A percentile compares a stretch with the other conserved stretches of the same genome.
phyloP scores from a whole-genome alignment of 371 early-diverging fungal species.

The Mortierella sp. region DNA sequence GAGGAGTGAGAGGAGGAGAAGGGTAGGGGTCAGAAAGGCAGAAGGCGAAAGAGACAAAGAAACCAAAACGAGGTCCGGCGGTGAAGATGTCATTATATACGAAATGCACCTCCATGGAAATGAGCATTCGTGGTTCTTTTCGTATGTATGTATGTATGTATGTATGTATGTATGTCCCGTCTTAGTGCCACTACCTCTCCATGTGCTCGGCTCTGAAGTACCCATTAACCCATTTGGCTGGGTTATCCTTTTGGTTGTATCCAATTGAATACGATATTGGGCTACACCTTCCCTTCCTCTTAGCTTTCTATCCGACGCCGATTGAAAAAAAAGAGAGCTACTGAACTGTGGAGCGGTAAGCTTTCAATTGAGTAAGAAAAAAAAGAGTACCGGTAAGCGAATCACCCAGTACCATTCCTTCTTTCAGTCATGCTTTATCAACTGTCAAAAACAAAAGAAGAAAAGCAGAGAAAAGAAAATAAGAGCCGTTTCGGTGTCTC shows the following conservation, averaged over 20 bases:
- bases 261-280: background rate
- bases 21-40: constrained; percentile 5
- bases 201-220: constrained; percentile 13
- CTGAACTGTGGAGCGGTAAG: constrained; percentile 29
- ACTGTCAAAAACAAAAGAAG: background rate
- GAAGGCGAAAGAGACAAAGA: constrained; percentile 23
- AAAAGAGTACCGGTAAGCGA: background rate
- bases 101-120: background rate
- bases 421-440: background rate
- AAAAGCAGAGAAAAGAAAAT: background rate
- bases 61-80: background rate
- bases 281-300: background rate
- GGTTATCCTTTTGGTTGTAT: background rate
- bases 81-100: background rate
- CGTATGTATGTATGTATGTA: background rate
- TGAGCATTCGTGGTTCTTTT: background rate
- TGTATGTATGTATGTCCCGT: background rate
- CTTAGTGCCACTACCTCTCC: background rate
- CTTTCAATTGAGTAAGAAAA: background rate
- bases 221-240: background rate
- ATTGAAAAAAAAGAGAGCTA: background rate
- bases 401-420: background rate
- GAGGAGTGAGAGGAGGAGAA: background rate
- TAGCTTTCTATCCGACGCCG: background rate
- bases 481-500: background rate